Percentiles rank a stretch among this genome's conserved stretches.
phyloP scores from a whole-genome alignment of 306 rosid species.

The Rubus idaeus region DNA sequence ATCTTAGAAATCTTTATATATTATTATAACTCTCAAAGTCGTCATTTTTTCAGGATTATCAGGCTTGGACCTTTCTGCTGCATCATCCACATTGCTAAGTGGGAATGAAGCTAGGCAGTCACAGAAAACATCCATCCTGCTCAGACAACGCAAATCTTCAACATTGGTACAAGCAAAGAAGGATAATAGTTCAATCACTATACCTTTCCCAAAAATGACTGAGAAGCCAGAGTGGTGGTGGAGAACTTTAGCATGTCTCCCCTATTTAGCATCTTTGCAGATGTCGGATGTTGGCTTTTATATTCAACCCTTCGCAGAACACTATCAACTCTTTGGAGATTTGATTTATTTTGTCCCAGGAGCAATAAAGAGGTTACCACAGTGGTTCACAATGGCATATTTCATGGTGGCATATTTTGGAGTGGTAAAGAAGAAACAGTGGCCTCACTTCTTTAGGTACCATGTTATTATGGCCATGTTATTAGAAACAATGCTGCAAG shows the following conservation, averaged over 20 bases:
- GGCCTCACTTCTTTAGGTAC: slow-evolving; percentile 66
- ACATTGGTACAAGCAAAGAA: slow-evolving; percentile 46
- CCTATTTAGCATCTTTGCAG: slow-evolving; percentile 67
- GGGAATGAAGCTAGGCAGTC: slow-evolving; percentile 33
- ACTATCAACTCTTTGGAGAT: slow-evolving; percentile 39
- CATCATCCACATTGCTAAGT: slow-evolving; percentile 31
- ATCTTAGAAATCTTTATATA: slow-evolving; percentile 6
- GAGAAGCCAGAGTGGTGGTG: slow-evolving; percentile 96
- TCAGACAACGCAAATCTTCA: slow-evolving; percentile 26
- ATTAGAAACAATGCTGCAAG: slow-evolving; percentile 59
- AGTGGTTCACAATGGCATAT: slow-evolving; percentile 71
- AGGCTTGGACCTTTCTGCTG: slow-evolving; percentile 28
- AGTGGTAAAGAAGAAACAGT: slow-evolving; percentile 64
- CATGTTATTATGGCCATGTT: slow-evolving; percentile 76
- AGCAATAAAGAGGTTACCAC: slow-evolving; percentile 57
- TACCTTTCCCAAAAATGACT: slow-evolving; percentile 44
- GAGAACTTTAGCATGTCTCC: slow-evolving; percentile 77
- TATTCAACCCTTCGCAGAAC: slow-evolving; percentile 56
- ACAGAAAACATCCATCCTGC: slow-evolving; percentile 21
- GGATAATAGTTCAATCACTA: slow-evolving; percentile 47
- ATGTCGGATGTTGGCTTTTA: slow-evolving; percentile 68
- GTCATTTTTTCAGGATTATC: slow-evolving; percentile 43
- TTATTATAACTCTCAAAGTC: slow-evolving; percentile 3
- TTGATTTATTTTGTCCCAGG: slow-evolving; percentile 72
- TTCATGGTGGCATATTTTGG: slow-evolving; percentile 47